phyloP scores from a whole-genome alignment of 1,284 basidiomycete genomes.

The Leccinum pachyderme region DNA sequence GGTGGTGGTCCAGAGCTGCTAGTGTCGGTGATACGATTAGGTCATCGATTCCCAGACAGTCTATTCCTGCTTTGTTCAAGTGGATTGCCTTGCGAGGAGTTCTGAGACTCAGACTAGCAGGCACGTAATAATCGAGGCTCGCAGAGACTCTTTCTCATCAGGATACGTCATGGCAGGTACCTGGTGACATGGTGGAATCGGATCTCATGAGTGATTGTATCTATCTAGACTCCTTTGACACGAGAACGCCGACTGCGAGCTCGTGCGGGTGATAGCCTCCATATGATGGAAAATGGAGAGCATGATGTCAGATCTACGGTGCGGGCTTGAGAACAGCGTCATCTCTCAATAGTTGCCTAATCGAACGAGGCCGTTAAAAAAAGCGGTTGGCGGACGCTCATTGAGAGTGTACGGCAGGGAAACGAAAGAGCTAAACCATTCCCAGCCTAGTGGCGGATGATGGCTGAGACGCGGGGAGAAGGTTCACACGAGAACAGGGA shows the following conservation, averaged over 20 bases:
- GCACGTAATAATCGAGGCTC: constrained; percentile 13
- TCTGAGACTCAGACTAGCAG: background rate
- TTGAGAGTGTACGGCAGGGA: background rate
- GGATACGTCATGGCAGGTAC: constrained; percentile 11
- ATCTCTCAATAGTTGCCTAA: constrained; percentile 18
- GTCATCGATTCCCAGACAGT: constrained; percentile 24
- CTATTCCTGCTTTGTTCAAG: constrained; percentile 1
- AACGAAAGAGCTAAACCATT: constrained; percentile 11
- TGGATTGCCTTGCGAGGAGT: background rate
- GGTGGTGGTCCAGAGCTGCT: background rate
- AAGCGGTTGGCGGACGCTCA: constrained; percentile 11
- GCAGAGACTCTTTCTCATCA: background rate
- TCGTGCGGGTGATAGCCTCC: constrained; percentile 12
- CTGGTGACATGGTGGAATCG: constrained; percentile 3
- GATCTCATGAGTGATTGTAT: constrained; percentile 5
- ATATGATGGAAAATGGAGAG: constrained; percentile 20
- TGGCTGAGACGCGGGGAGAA: background rate
- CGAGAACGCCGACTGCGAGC: constrained; percentile 9
- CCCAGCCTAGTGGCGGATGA: constrained; percentile 9
- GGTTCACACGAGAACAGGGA: constrained; percentile 10
- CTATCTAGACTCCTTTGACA: background rate
- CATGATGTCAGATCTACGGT: constrained; percentile 20
- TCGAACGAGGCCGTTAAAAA: constrained; percentile 10
- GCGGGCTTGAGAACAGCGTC: constrained; percentile 16
- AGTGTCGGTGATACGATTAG: constrained; percentile 10